Evolutionary conservation across 106 monocot genomes (phyloP).

Genomic region (Apostasia shenzhenica): DNA sequence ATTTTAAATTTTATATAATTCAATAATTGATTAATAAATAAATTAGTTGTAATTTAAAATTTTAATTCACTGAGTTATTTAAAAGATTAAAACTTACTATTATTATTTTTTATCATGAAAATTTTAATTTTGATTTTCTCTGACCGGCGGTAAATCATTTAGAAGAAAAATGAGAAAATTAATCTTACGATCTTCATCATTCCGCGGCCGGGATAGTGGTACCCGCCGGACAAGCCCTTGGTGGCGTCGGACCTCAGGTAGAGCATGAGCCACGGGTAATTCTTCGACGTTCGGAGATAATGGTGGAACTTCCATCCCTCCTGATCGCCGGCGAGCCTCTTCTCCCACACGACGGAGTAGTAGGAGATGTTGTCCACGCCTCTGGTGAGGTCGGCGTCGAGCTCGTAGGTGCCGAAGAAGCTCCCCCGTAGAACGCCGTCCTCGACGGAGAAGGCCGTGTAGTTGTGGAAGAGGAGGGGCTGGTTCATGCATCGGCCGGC

Average conservation of each 20-base stretch:
- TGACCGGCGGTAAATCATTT: background rate
- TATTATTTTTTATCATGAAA: too few relatives aligned
- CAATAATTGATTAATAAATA: too few relatives aligned
- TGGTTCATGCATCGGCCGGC: slow-evolving; percentile 82
- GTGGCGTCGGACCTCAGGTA: slow-evolving; percentile 86
- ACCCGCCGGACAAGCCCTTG: slow-evolving; percentile 68
- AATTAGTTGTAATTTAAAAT: too few relatives aligned
- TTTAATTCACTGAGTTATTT: too few relatives aligned
- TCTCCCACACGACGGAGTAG: slow-evolving; percentile 79
- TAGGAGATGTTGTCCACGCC: slow-evolving; percentile 24
- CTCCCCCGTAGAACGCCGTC: slow-evolving; percentile 37
- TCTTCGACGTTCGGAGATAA: slow-evolving; percentile 43
- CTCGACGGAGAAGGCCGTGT: slow-evolving; percentile 13
- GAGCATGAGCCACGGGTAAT: slow-evolving; percentile 92
- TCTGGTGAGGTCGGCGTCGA: slow-evolving; percentile 24
- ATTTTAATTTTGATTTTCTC: too few relatives aligned
- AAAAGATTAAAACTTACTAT: too few relatives aligned
- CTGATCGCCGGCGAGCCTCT: slow-evolving; percentile 22
- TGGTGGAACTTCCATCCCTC: slow-evolving; percentile 72
- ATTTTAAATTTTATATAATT: too few relatives aligned
- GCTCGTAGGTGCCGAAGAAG: slow-evolving; percentile 60
- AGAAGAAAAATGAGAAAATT: background rate
- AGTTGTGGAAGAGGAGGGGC: slow-evolving; percentile 52
- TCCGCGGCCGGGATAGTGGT: slow-evolving; percentile 80
- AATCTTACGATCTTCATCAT: slow-evolving; percentile 66